Conservation (phyloP, 1,139 yeast genomes). For the Taiozyma sp. region DNA sequence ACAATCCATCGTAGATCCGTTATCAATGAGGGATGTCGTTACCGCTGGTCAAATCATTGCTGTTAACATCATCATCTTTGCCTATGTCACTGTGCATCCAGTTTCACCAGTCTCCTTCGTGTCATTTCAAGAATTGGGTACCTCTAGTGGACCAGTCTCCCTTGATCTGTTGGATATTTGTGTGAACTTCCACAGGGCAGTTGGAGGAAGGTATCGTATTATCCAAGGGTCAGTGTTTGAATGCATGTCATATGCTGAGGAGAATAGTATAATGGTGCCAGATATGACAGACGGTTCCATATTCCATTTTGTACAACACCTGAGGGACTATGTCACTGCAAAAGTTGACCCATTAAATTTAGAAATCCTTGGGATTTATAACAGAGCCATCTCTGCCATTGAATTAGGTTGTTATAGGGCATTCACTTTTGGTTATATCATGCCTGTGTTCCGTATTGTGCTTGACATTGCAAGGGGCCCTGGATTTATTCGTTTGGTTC, state of each 20-base stretch:
- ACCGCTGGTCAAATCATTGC: slow-evolving; percentile 13
- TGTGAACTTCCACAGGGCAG: slow-evolving; percentile 2
- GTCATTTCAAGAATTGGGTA: slow-evolving; percentile 2
- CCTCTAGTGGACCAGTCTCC: slow-evolving; percentile 3
- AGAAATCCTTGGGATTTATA: slow-evolving; percentile 3
- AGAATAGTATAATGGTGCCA: not conserved
- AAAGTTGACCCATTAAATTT: not conserved
- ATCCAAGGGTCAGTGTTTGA: slow-evolving; percentile 11
- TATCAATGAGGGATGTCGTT: slow-evolving; percentile 4
- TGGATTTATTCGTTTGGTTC: slow-evolving; percentile 9
- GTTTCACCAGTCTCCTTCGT: slow-evolving; percentile 10
- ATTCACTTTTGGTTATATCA: slow-evolving; percentile 12
- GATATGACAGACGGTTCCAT: not conserved
- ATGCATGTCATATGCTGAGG: slow-evolving; percentile 6
- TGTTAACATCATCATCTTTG: slow-evolving; percentile 14
- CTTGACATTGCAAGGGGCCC: slow-evolving; percentile 7
- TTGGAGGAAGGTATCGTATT: slow-evolving; percentile 1
- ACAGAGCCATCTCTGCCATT: slow-evolving; percentile 8
- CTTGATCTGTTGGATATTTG: slow-evolving; percentile 12
- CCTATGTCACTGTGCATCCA: slow-evolving; percentile 18
- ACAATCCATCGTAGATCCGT: not conserved
- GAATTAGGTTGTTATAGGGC: slow-evolving; percentile 17
- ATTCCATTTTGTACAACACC: slow-evolving; percentile 5
- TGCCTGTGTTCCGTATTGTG: slow-evolving; percentile 15
- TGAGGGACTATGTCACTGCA: slow-evolving; percentile 3